Base-by-base conservation (phyloP, 306 rosid genomes). In the Astragalus glycyphyllos region DNA sequence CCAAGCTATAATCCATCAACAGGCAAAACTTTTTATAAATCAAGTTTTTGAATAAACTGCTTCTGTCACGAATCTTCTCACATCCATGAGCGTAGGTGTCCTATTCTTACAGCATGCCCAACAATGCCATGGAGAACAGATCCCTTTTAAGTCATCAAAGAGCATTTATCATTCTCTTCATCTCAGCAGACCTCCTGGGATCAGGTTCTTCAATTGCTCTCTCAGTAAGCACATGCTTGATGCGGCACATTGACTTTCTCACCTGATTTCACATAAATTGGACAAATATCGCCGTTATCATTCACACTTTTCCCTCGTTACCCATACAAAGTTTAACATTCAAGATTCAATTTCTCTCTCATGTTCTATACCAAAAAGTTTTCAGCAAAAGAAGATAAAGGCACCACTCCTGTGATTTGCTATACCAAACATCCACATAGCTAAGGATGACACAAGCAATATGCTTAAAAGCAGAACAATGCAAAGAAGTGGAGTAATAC, bases 201-300 rank as follows among this genome's bases (percentile, higher is more conserved):
- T 94, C 97, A 17, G 96, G 94, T n/a, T 94, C 98, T 9, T 87
- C 97, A 38, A 89, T 87, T 60, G 96, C 98, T 68, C 97, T 87
- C 84, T 94, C 98, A 0, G 97, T 94, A 59, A 90, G 97, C 38
- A 94, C 96, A 0, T 94, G 98, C 85, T 94, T 94, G 86, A 94
- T 89, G 74, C 96, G 96, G 68, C 98, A 94, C 98, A 94, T 89
- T 12, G 98, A 90, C 88, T 89, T 94, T 62, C 98, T 86, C 83
- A 94, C 97, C 98, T 94, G 77, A 76, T 79, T 73, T 71, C 83
- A 71, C 78, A 60, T 58, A 40, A 70, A 26, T 7, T 65, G 5
- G 51, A 23, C 40, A 13, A 77, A 65, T 60, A 42, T 48, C 35
- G 4, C 47, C 11, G 12, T 62, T 41, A 64, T n/a, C 46, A 65